Percentiles rank a stretch among this genome's conserved stretches.
These are phyloP conservation scores for Galerina sulciceps DNA, from an alignment of 768 basidiomycete species.

Conservation along the genomic window DNA sequence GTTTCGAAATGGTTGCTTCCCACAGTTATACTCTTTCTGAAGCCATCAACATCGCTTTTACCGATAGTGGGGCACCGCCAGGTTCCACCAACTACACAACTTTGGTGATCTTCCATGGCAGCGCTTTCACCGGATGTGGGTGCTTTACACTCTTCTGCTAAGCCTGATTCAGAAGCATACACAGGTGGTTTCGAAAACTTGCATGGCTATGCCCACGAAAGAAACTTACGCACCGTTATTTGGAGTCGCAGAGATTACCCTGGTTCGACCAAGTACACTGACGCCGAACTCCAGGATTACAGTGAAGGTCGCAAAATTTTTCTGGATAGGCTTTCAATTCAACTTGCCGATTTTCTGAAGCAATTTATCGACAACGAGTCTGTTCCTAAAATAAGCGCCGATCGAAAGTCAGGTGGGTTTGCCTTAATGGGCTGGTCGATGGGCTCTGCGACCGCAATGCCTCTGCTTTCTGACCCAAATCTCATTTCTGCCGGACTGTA, in stretches of 20 bases:
- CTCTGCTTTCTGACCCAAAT: neutral
- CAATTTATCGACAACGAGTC: neutral
- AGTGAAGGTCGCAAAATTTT: neutral
- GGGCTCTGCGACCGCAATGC: neutral
- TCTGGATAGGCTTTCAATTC: neutral
- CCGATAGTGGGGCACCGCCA: no score
- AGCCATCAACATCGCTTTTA: no score
- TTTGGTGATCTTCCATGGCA: no score
- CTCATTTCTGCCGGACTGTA: neutral
- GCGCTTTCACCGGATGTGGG: no score
- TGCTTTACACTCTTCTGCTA: no score
- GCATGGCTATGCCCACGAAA: neutral
- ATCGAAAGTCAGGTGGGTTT: slow-evolving; percentile 1
- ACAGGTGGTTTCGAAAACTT: neutral
- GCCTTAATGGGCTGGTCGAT: neutral
- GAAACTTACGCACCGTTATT: neutral
- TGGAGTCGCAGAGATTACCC: neutral
- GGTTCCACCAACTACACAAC: no score
- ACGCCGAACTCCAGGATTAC: neutral
- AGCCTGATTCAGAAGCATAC: no score
- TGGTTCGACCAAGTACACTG: neutral
- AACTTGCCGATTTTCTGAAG: neutral
- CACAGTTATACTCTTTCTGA: no score
- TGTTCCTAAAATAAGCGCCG: neutral
- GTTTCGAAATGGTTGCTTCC: no score